These are phyloP conservation scores for Immersiporthe knoxdaviesiana DNA, from an alignment of 2,329 filamentous ascomycete genomes.

Conservation along the genomic window DNA sequence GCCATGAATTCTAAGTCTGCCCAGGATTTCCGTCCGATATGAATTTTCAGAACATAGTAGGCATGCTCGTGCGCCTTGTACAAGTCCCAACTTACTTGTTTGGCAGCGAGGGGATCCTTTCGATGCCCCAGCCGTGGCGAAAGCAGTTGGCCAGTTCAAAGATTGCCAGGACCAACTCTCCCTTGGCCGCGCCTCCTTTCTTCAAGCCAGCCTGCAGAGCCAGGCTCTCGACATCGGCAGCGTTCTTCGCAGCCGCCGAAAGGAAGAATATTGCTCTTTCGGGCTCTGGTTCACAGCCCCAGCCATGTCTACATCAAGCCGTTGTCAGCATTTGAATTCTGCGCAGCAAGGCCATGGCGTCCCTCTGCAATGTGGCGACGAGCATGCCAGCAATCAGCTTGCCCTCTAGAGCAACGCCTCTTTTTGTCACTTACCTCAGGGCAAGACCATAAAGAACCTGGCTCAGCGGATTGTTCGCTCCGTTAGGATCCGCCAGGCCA, in stretches of 20 bases:
- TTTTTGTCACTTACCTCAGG: slow-evolving; percentile 63
- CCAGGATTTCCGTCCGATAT: neutral
- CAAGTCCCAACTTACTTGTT: slow-evolving; percentile 55
- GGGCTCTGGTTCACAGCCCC: slow-evolving; percentile 79
- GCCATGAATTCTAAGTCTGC: slow-evolving; percentile 2
- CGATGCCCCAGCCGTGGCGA: slow-evolving; percentile 90
- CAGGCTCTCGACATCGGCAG: slow-evolving; percentile 81
- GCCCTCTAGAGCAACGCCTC: neutral
- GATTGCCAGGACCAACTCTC: slow-evolving; percentile 93
- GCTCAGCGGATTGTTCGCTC: slow-evolving; percentile 88
- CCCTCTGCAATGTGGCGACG: neutral
- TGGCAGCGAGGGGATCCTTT: slow-evolving; percentile 82
- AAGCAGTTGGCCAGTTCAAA: slow-evolving; percentile 94
- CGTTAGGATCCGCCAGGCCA: slow-evolving; percentile 77
- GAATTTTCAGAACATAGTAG: no score
- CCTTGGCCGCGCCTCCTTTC: slow-evolving; percentile 92
- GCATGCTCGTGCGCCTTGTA: neutral
- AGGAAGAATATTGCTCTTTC: slow-evolving; percentile 80
- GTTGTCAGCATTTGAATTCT: slow-evolving; percentile 33
- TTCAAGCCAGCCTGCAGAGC: slow-evolving; percentile 86
- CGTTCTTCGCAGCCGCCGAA: slow-evolving; percentile 86
- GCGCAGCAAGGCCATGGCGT: neutral
- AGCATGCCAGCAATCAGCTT: neutral
- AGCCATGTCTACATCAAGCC: slow-evolving; percentile 71
- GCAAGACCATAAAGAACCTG: slow-evolving; percentile 96